Evolutionary conservation across 495 filamentous ascomycete species (phyloP).

Genomic region (Aspergillus olivimuriae): DNA sequence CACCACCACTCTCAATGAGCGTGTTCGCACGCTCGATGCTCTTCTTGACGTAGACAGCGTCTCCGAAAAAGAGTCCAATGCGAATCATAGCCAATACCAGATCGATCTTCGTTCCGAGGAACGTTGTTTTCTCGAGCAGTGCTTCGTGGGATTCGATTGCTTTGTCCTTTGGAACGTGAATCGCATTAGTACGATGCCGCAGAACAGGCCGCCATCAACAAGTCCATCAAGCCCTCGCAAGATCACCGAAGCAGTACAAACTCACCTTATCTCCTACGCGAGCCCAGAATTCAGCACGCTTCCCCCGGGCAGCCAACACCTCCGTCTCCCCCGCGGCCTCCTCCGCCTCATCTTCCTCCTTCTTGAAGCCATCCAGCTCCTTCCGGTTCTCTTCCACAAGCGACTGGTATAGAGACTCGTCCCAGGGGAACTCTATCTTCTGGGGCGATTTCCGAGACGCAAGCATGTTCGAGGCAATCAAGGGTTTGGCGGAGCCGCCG

Average conservation of each 20-base stretch:
- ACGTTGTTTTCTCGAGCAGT: constrained; percentile 86
- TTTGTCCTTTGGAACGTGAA: constrained; percentile 63
- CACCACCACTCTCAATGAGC: constrained; percentile 87
- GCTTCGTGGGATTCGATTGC: constrained; percentile 85
- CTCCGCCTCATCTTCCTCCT: constrained; percentile 89
- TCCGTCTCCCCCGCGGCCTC: constrained; percentile 96
- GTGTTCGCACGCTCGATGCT: constrained; percentile 84
- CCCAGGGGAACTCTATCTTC: constrained; percentile 74
- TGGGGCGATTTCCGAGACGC: constrained; percentile 57
- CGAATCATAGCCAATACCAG: constrained; percentile 93
- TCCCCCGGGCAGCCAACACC: constrained; percentile 84
- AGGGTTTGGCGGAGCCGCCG: constrained; percentile 51
- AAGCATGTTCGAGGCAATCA: constrained; percentile 55
- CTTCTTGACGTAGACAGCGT: constrained; percentile 85
- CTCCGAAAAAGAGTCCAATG: constrained; percentile 90
- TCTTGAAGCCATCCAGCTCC: constrained; percentile 85
- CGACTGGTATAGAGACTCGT: constrained; percentile 79
- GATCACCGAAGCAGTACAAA: neutral
- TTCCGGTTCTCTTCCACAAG: constrained; percentile 82
- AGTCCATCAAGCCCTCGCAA: neutral
- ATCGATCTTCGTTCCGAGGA: constrained; percentile 94
- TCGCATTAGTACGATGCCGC: constrained; percentile 14
- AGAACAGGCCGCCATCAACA: too few relatives aligned
- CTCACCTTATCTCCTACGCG: constrained; percentile 87
- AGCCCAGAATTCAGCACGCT: constrained; percentile 93